These are phyloP conservation scores for Trichocladium antarcticum DNA, from an alignment of 495 filamentous ascomycete genomes.

Conservation along the genomic window DNA sequence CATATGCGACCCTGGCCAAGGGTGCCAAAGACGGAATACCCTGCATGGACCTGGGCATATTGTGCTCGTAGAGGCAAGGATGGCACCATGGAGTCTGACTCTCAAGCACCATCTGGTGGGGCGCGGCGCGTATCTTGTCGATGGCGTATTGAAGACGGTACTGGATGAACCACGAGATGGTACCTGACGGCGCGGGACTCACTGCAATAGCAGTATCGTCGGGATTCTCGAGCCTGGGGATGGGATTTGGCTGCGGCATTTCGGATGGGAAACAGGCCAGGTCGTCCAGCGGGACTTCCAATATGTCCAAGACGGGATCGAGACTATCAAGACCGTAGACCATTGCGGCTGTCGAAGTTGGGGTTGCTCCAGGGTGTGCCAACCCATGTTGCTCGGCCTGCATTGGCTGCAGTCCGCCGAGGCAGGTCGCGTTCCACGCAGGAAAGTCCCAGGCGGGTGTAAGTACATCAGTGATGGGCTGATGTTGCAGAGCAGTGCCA, in stretches of 20 bases:
- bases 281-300: background rate
- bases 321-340: background rate
- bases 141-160: constrained; percentile 37
- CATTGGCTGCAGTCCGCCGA: background rate
- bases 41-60: constrained; percentile 40
- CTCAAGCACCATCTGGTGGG: constrained; percentile 38
- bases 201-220: background rate
- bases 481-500: background rate
- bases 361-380: background rate
- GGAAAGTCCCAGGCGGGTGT: background rate
- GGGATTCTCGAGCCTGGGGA: background rate
- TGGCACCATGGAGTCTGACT: constrained; percentile 43
- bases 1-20: background rate
- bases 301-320: background rate
- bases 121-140: constrained; percentile 30
- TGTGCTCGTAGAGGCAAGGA: constrained; percentile 33
- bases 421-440: background rate
- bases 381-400: background rate
- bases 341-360: background rate
- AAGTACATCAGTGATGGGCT: background rate
- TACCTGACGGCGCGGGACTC: background rate
- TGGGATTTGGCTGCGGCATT: background rate
- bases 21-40: constrained; percentile 21
- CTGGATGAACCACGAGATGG: constrained; percentile 14
- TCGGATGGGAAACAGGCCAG: background rate